These are phyloP conservation scores for Hypsizygus marmoreus DNA, from an alignment of 768 basidiomycete species.

Conservation along the genomic window DNA sequence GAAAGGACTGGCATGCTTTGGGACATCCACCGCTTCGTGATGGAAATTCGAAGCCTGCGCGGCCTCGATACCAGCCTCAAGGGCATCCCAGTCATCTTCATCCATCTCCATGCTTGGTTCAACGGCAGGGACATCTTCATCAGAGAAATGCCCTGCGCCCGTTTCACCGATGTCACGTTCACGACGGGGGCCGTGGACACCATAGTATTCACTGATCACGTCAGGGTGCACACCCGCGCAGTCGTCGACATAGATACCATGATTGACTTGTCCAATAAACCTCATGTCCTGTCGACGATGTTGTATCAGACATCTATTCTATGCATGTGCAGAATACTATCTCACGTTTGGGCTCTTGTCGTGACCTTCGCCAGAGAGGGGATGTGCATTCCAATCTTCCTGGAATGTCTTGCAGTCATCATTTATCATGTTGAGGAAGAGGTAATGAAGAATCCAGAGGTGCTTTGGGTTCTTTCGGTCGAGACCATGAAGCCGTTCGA, in stretches of 20 bases:
- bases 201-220: background rate
- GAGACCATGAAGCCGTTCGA: slow-evolving; percentile 37
- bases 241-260: slow-evolving; percentile 12
- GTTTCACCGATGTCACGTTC: background rate
- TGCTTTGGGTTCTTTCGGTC: slow-evolving; percentile 32
- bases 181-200: background rate
- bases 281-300: slow-evolving; percentile 4
- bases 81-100: background rate
- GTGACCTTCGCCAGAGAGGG: slow-evolving; percentile 27
- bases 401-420: slow-evolving; percentile 35
- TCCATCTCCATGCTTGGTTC: too few relatives aligned
- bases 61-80: background rate
- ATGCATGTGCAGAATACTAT: too few relatives aligned
- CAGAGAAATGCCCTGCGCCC: background rate
- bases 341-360: slow-evolving; percentile 23
- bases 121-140: background rate
- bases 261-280: slow-evolving; percentile 1
- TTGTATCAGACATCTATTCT: too few relatives aligned
- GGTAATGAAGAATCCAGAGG: slow-evolving; percentile 43
- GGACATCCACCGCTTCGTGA: background rate
- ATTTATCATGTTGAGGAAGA: slow-evolving; percentile 41
- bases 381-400: slow-evolving; percentile 41
- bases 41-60: background rate
- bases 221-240: background rate
- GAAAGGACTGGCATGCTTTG: background rate